Percentiles rank a stretch among this genome's conserved stretches.
These are phyloP conservation scores for Herpetospermum pedunculosum DNA, from an alignment of 306 rosid species.

Conservation along the genomic window DNA sequence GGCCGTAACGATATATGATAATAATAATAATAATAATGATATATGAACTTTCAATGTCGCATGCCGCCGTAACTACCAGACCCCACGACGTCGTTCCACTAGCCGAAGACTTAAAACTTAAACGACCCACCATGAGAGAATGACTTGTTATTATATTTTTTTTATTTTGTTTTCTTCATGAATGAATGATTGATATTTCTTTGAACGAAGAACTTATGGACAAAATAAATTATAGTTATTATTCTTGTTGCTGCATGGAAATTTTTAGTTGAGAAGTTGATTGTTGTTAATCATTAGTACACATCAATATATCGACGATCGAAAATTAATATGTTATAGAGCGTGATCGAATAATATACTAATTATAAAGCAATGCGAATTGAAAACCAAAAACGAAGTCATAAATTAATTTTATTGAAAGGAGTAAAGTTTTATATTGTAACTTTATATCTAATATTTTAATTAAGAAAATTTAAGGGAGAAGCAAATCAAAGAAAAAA, in stretches of 20 bases:
- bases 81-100: not conserved
- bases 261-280: not conserved
- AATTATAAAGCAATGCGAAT: fast-evolving
- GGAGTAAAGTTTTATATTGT: no score
- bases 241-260: not conserved
- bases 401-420: no score
- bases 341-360: not conserved
- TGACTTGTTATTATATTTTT: not conserved
- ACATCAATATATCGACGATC: not conserved
- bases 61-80: not conserved
- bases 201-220: not conserved
- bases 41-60: not conserved
- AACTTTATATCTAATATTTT: no score
- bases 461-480: no score
- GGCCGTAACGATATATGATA: no score
- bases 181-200: not conserved
- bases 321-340: not conserved
- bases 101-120: not conserved
- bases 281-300: not conserved
- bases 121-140: not conserved
- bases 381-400: not conserved
- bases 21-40: no score
- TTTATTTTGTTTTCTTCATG: not conserved
- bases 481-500: no score
- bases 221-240: not conserved